Base-by-base conservation (phyloP, 2,329 filamentous ascomycete genomes). In the Phialophora tarda region DNA sequence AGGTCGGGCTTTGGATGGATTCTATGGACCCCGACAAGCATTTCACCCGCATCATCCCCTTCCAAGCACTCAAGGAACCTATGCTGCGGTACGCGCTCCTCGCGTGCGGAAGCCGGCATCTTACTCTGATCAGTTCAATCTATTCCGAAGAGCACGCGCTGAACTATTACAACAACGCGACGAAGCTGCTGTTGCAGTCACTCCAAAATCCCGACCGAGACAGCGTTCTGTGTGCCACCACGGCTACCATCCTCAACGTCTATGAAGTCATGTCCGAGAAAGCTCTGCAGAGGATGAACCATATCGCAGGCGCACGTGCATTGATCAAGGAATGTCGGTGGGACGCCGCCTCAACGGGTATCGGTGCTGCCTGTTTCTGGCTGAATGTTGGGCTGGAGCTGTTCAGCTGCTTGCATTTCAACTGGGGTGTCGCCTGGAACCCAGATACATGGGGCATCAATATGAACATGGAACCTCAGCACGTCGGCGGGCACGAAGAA, bases 1-100 rank as follows among this genome's bases (percentile, higher is more conserved):
- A 97, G 71, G 91, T 98, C 1, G 93, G 90, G 0, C 79, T 92
- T 2, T 97, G 94, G 92, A 96, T 98, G 91, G 94, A 97, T 78
- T 91, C 89, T 50, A 88, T 97, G 82, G 92, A 96, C 79, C 85
- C 88, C 38, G 85, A 89, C 71, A 94, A 94, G 79, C 91, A 96
- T 81, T 97, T 97, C 77, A 92, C 91, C 26, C 86, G 90, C 56
- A 82, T 92, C 21, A 82, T 97, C n/a, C 93, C 94, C 0, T 93
- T 92, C 73, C 86, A 94, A 73, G 89, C 93, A 0, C 82, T 97
- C 26, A 86, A 88, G 62, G 91, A 95, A 65, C 90, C 92, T 0
- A 93, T 97, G 90, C 84, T 98, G 12, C 84, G 96, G 34, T 93
- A 96, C 74, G 92, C 94, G 0, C 89, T 96, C 68, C 81, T 97